These are phyloP conservation scores for Brassica carinata DNA, from an alignment of 345 rosid genomes.

Conservation along the genomic window DNA sequence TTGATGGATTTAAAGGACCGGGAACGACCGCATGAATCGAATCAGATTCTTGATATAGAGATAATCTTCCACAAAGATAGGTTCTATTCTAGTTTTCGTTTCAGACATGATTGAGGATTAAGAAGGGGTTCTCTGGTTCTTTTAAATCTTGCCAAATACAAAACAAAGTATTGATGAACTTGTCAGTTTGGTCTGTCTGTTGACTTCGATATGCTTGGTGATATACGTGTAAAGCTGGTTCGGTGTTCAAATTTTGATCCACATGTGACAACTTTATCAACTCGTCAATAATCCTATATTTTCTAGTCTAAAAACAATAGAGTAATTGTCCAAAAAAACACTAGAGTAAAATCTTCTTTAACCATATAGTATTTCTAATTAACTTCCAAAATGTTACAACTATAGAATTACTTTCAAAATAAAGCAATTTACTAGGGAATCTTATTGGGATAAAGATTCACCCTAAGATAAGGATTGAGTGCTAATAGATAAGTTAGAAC, in stretches of 20 bases:
- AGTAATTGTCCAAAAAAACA: too few species aligned
- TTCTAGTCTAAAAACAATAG: not conserved
- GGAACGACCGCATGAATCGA: not conserved
- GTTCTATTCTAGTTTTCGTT: not conserved
- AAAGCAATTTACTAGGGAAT: not conserved
- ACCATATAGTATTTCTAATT: not conserved
- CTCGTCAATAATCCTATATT: not conserved
- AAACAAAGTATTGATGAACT: not conserved
- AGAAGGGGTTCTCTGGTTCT: not conserved
- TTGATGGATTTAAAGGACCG: not conserved
- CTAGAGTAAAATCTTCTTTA: not conserved
- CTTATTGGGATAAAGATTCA: not conserved
- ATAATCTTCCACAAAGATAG: not conserved
- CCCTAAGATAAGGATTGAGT: not conserved
- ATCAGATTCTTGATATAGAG: not conserved
- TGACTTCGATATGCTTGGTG: not conserved
- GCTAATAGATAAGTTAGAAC: not conserved
- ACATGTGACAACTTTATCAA: not conserved
- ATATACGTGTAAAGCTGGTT: not conserved
- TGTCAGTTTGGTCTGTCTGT: not conserved
- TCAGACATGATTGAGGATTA: not conserved
- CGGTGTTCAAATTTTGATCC: not conserved
- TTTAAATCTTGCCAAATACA: not conserved
- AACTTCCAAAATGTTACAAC: not conserved
- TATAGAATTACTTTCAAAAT: not conserved